Conservation (phyloP, 371 early-diverging fungal genomes). For the Parasitella parasitica region DNA sequence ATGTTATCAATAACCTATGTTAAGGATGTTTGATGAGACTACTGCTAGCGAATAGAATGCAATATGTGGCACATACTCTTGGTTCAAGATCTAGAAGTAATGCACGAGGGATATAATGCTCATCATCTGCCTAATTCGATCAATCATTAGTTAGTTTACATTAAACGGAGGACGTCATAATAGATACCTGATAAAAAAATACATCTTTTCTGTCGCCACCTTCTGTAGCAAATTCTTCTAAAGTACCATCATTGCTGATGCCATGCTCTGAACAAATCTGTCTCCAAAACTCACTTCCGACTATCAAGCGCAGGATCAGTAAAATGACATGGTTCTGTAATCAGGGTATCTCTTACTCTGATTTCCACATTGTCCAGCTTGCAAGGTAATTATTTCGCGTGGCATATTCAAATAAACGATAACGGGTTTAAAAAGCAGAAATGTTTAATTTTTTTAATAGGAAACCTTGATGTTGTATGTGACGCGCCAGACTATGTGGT, state of each 20-base stretch:
- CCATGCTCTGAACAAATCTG: conserved; percentile 92
- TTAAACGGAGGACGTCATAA: too few species aligned
- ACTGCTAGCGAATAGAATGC: neutral
- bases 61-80: conserved; percentile 55
- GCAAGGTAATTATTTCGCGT: conserved; percentile 92
- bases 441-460: neutral
- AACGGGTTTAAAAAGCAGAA: neutral
- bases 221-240: conserved; percentile 87
- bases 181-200: conserved; percentile 95
- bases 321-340: neutral
- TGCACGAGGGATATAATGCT: conserved; percentile 92
- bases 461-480: neutral
- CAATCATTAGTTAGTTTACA: neutral
- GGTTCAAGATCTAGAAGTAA: conserved; percentile 93
- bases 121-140: conserved; percentile 80
- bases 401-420: conserved; percentile 50
- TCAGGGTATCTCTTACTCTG: conserved; percentile 62
- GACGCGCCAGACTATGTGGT: neutral
- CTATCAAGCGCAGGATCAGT: conserved; percentile 31
- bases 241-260: conserved; percentile 78
- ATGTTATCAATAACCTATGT: conserved; percentile 73
- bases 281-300: conserved; percentile 94
- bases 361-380: conserved; percentile 98
- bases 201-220: conserved; percentile 97
- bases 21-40: neutral